Conservation (phyloP, 1,284 basidiomycete genomes). For the Tetrapyrgos nigripes region DNA sequence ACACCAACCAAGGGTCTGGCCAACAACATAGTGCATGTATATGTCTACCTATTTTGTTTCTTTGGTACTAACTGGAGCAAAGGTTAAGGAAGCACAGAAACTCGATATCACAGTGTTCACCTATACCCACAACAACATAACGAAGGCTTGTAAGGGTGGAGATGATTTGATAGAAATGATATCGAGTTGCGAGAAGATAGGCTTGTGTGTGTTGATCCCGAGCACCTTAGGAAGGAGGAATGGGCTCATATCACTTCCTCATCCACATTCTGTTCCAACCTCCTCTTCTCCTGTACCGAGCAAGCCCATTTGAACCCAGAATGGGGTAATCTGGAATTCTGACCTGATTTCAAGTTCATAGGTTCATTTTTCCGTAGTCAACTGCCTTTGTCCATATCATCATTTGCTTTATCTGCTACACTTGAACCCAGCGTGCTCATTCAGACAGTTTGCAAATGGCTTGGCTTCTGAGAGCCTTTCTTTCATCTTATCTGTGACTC, state of each 20-base stretch:
- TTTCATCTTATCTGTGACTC: constrained; percentile 14
- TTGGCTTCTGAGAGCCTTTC: constrained; percentile 12
- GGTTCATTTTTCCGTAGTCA: constrained; percentile 21
- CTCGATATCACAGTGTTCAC: background rate
- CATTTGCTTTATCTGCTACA: constrained; percentile 20
- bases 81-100: background rate
- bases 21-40: background rate
- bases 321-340: constrained; percentile 18
- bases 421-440: constrained; percentile 12
- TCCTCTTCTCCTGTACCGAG: constrained; percentile 18
- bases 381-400: constrained; percentile 13
- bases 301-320: constrained; percentile 21
- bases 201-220: constrained; percentile 1
- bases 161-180: too few species aligned
- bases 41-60: background rate
- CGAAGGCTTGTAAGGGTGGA: background rate
- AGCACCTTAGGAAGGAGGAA: constrained; percentile 1
- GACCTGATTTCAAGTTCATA: constrained; percentile 14
- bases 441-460: constrained; percentile 7
- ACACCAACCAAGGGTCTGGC: constrained; percentile 1
- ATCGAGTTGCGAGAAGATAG: background rate
- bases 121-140: background rate
- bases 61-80: background rate
- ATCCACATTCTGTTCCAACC: constrained; percentile 14
- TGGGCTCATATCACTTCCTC: constrained; percentile 13